A percentile compares a stretch with the other conserved stretches of the same genome.
These are phyloP conservation scores for Chaetomidium leptoderma DNA, from an alignment of 495 filamentous ascomycete species.

Conservation along the genomic window DNA sequence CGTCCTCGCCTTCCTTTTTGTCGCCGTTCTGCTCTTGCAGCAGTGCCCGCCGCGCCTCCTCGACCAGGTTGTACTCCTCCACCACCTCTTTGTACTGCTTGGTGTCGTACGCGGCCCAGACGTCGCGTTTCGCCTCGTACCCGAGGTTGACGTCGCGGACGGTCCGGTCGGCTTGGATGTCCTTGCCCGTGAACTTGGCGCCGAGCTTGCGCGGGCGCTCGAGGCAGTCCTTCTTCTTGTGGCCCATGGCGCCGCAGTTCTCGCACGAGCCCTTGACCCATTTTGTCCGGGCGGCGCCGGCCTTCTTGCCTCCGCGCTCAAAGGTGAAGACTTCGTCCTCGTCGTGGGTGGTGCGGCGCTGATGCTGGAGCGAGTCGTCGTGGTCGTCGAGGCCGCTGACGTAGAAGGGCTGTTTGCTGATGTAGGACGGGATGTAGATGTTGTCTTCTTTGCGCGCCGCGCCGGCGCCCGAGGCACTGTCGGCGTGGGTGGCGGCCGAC, in stretches of 20 bases:
- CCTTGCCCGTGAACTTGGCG: conserved; percentile 84
- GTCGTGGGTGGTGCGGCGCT: conserved; percentile 64
- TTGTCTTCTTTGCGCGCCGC: conserved; percentile 74
- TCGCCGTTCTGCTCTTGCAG: conserved; percentile 43
- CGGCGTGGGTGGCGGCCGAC: conserved; percentile 12
- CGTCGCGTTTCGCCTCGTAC: conserved; percentile 97
- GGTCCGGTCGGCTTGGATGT: conserved; percentile 92
- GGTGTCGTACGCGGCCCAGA: conserved; percentile 95
- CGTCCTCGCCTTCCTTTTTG: conserved; percentile 48
- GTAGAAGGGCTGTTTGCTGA: conserved; percentile 97
- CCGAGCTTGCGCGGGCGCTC: conserved; percentile 85
- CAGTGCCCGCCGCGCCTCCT: conserved; percentile 66
- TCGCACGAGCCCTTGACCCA: conserved; percentile 97
- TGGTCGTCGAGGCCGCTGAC: conserved; percentile 70
- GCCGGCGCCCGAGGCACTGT: conserved; percentile 36
- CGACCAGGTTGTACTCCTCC: conserved; percentile 81
- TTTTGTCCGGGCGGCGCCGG: conserved; percentile 82
- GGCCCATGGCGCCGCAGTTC: conserved; percentile 95
- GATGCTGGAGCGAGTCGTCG: conserved; percentile 93
- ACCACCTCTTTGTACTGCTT: conserved; percentile 80
- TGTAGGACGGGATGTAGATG: conserved; percentile 98
- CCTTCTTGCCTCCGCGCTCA: conserved; percentile 65
- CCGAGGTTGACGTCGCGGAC: conserved; percentile 78
- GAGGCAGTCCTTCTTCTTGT: conserved; percentile 91
- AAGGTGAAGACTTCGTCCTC: conserved; percentile 60